Conservation (phyloP, 1,284 basidiomycete genomes). For the Mrakiaceae sp. region DNA sequence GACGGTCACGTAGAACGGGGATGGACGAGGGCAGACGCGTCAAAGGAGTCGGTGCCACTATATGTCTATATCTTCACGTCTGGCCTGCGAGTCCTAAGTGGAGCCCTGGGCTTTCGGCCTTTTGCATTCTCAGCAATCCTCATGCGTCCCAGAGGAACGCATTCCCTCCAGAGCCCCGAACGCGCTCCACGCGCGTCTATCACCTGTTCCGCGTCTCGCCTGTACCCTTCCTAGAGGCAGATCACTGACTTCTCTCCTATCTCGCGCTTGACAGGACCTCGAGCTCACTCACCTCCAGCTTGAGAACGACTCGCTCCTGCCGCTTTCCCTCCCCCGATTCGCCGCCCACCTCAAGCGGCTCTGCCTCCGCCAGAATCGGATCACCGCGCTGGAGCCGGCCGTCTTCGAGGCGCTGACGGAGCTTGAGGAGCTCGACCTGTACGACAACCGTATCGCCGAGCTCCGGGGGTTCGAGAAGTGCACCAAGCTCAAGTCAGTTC, state of each 20-base stretch:
- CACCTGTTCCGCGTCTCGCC: not conserved
- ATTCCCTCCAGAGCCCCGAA: not conserved
- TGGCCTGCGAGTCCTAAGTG: too few relatives aligned
- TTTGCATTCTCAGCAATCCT: too few relatives aligned
- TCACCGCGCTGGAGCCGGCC: conserved; percentile 59
- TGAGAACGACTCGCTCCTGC: conserved; percentile 45
- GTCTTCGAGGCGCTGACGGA: conserved; percentile 53
- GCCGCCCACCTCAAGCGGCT: conserved; percentile 56
- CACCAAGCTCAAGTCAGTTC: conserved; percentile 54
- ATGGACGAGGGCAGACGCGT: too few relatives aligned
- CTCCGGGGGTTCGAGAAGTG: conserved; percentile 58
- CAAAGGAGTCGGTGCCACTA: too few relatives aligned
- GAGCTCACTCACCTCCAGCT: conserved; percentile 80
- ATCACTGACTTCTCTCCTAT: conserved; percentile 9
- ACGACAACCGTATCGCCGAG: conserved; percentile 82
- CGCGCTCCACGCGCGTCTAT: not conserved
- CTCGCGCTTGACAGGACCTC: conserved; percentile 52
- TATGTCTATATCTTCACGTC: too few relatives aligned
- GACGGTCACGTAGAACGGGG: too few relatives aligned
- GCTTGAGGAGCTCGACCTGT: conserved; percentile 83
- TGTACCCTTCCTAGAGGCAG: conserved; percentile 9
- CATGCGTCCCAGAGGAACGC: too few relatives aligned
- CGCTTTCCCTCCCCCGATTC: conserved; percentile 53
- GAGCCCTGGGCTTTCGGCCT: too few relatives aligned
- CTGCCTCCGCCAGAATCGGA: conserved; percentile 76